Evolutionary conservation across 345 rosid species (phyloP), one percentile per base, ranked within the genome.

Genomic region (Populus ilicifolia): DNA sequence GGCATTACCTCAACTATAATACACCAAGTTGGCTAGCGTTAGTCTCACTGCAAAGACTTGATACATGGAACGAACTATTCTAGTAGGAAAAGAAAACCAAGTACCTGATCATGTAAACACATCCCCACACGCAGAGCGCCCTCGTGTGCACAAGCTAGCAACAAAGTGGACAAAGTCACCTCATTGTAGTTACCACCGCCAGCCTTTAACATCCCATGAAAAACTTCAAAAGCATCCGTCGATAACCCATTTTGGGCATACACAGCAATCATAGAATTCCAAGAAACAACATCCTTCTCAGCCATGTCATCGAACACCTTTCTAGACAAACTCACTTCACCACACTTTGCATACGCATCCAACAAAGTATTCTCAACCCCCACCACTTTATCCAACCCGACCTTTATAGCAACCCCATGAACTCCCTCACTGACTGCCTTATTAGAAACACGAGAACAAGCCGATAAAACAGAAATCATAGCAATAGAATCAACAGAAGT

Each of bases 101-200:
- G 62, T 80, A 94, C 98, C 98, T 90, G 93, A 79, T 90, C 88
- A 78, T 90, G 97, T 36, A 95, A 70, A 77, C 90, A 89, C 84
- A 87, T 89, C 61, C 99, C 99, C 29, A 67, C 64, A 67, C 77
- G 89, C 70, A 90, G 62, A 79, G 89, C 90, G 67, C 97, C 97
- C 6, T 85, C 81, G 87, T 92, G 92, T 0, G 98, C 84, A 86
- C 86, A 85, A n/a, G 97, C 97, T 76, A 90, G 75, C 70, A 91
- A 81, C 50, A 87, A 86, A 65, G 97, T 80, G 43, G 99, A 90
- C 81, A 95, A 68, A 48, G 98, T 91, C 62, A 89, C 85, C 1
- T 92, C 90, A 82, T 86, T 89, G 86, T 85, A 88, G 67, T 80
- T 85, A 68, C 87, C 84, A 69, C 69, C 77, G 38, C 76, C 71